Base-by-base conservation (phyloP, 306 rosid genomes). In the Vachellia pachyceras region DNA sequence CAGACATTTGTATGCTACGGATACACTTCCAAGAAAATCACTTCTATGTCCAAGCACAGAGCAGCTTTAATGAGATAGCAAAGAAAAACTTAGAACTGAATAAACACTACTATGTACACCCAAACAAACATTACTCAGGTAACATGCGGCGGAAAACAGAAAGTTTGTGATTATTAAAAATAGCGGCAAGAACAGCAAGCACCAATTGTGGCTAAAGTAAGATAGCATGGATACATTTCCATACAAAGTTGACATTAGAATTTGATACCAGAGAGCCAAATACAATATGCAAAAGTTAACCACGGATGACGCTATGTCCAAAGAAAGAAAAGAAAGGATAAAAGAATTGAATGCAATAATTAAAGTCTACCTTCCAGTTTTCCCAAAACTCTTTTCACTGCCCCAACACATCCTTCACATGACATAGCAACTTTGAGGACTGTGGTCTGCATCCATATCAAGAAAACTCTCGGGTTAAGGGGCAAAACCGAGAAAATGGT, bases 341-440 rank as follows among this genome's bases (percentile, higher is more conserved):
- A 39, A 67, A 1, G 45, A 54, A 10, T 72, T 10, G 41, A 76
- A 45, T 4, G 1, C 14, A 57, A 50, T 12, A 52, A 65, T 29
- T 20, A 35, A 3, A 77, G 77, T 72, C 22, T 87, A 95, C 99
- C 99, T 88, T 93, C 94, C 87, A 95, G 55, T 78, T 95, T 95
- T 14, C 88, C 99, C 88, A 93, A 86, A 72, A 93, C 99, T 85
- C 98, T 90, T 71, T 88, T 91, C 80, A 95, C 99, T 3, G 98
- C 99, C 47, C 98, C 99, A 74, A 83, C 90, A 72, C 98, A 95
- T 20, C 98, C 97, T 85, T 90, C 84, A 65, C 99, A 95, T 22
- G 99, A 90, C 99, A 95, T 95, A 10, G 84, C 92, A 82, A 95
- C 99, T 86, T 93, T 93, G 84, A 95, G 98, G 64, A 90, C 93